These are phyloP conservation scores for Medicago arabica DNA, from an alignment of 306 rosid species.

Conservation along the genomic window DNA sequence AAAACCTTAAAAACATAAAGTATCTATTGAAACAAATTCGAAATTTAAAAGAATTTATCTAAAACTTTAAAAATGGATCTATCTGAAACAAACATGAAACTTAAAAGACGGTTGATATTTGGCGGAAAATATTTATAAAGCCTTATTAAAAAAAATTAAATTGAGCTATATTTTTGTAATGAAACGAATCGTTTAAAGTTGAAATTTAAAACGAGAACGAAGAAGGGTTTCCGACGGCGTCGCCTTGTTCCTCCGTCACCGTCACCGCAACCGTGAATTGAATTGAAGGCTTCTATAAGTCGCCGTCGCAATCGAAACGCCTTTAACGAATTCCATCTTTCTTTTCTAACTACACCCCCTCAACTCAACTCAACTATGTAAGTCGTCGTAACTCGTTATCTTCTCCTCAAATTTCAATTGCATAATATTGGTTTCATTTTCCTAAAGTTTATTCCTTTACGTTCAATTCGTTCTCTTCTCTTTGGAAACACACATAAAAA, in stretches of 20 bases:
- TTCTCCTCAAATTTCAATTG: neutral
- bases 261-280: neutral
- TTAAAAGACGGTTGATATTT: too few relatives aligned
- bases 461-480: neutral
- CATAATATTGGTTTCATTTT: neutral
- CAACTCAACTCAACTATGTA: neutral
- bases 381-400: neutral
- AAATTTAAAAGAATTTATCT: too few relatives aligned
- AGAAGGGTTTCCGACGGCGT: constrained; percentile 5
- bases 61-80: too few relatives aligned
- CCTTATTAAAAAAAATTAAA: neutral
- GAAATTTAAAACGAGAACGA: neutral
- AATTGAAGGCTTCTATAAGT: neutral
- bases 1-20: too few relatives aligned
- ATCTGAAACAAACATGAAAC: too few relatives aligned
- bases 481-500: constrained; percentile 17
- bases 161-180: neutral
- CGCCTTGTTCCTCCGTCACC: constrained; percentile 16
- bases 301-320: neutral
- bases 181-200: constrained; percentile 42
- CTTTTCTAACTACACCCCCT: neutral
- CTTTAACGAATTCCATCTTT: too few relatives aligned
- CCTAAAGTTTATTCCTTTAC: constrained; percentile 1
- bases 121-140: too few relatives aligned
- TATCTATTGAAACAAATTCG: too few relatives aligned